Conservation (phyloP, 768 basidiomycete genomes). For the Leucocoprinus sp. region DNA sequence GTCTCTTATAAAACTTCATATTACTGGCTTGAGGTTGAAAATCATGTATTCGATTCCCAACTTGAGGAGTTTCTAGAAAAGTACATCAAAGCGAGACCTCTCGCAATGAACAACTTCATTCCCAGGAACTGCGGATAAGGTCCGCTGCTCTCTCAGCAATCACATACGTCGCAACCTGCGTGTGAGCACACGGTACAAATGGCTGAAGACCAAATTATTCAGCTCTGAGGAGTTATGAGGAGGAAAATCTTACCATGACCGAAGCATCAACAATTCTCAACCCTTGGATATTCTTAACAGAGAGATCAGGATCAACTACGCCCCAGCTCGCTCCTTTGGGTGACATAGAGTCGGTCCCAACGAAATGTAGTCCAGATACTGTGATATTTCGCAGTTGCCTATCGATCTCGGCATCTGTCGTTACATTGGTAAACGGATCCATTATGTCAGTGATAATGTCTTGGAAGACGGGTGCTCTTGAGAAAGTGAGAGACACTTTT, state of each 20-base stretch:
- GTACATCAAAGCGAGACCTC: neutral
- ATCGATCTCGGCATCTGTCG: constrained; percentile 3
- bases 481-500: constrained; percentile 9
- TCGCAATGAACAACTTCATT: no score
- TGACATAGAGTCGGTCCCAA: constrained; percentile 27
- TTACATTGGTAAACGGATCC: constrained; percentile 7
- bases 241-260: constrained; percentile 18
- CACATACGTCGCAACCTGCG: neutral
- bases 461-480: constrained; percentile 7
- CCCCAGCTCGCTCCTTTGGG: constrained; percentile 19
- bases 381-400: constrained; percentile 15
- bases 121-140: no score
- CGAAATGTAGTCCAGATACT: constrained; percentile 21
- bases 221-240: neutral
- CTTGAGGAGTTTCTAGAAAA: neutral
- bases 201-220: neutral
- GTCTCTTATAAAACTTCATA: no score
- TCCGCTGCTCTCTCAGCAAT: neutral
- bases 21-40: no score
- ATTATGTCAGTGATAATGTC: constrained; percentile 1
- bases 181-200: neutral
- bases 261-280: constrained; percentile 33
- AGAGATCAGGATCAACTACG: constrained; percentile 30
- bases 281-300: constrained; percentile 25
- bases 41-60: no score